Evolutionary conservation across 371 early-diverging fungal species (phyloP), one percentile per base, ranked within the genome.

Genomic region (Mucor piriformis): DNA sequence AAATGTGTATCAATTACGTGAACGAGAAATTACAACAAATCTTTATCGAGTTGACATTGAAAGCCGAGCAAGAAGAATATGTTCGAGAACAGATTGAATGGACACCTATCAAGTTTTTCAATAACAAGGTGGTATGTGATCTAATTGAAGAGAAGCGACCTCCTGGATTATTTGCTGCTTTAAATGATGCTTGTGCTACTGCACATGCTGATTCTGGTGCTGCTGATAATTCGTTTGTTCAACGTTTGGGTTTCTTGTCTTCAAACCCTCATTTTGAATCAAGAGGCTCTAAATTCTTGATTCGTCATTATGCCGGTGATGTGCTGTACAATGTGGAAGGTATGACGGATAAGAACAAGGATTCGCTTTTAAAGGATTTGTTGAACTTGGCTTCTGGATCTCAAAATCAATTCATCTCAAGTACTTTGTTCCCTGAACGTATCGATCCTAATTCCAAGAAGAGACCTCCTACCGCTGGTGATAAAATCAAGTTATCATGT

Each of bases 11-110:
- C 82, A 99, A 99, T 83, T 99, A 99, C 64, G 99, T 99, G 57
- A 99, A 99, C 79, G 99, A 99, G 72, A 95, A 96, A 76, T 83
- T 99, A 61, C 99, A 99, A 71, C 99, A 99, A 72, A 99, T 99
- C 68, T 99, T 99, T 67, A 99, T 99, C 57, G 95, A 96, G 70
- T 80, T 97, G 59, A 95, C 99, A n/a, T 88, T 99, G 50, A 93
- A 94, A 73, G 89, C 96, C 0, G 98, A 99, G 76, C 98, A 97
- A 79, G 98, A 97, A 74, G 98, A 97, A 70, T 97, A 97, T 64
- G 92, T 93, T 25, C 85, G 89, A n/a, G 98, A 95, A 77, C 89
- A 94, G 49, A 99, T 99, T 66, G 84, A 98, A 63, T 99, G 99
- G 93, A 95, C 97, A n/a, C 99, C 97, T 16, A 99, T 99, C 69